Base-by-base conservation (phyloP, 176 grass and related monocot species). In the Cocos nucifera region DNA sequence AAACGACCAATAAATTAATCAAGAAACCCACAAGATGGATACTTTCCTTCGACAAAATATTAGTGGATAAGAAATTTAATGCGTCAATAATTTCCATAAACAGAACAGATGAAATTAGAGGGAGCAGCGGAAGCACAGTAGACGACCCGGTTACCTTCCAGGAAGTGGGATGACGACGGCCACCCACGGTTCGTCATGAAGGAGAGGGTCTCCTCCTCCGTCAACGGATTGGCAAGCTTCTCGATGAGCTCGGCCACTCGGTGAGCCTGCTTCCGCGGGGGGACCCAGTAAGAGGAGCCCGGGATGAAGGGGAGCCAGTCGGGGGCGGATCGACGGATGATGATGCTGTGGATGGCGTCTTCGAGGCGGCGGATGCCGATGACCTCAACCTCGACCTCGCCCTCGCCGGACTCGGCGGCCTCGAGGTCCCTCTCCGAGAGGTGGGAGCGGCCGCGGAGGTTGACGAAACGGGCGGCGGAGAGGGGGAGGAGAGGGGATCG, bases 281-380 rank as follows among this genome's bases (percentile, higher is more conserved):
- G 70, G 19, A 73, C 58, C 70, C 70, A 73, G 49, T 54, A 63
- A 26, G 70, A 63, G 17, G 70, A 54, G 3, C 58, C 70, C 5
- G 70, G 70, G 50, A 73, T 4, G 27, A 73, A 73, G 19, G 58
- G 59, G 28, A 73, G 59, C 70, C 70, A 73, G 5, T 62, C 49
- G 12, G 70, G 70, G 6, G 70, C 59, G 6, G 28, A 53, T 35
- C 50, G 59, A 14, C 59, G 58, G 3, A 44, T 23, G 50, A 73
- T 20, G 4, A 44, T 54, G 1, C 49, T 28, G 26, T 54, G 70
- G 58, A 73, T 62, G 18, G 27, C 50, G 14, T 63, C 70, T 3
- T 54, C 59, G 50, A 54, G 8, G 26, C 24, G 39, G 4, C 59
- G 10, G 6, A 60, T 4, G 35, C 35, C 35, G 9, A 44, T 44